Base-by-base conservation (phyloP, 1,284 basidiomycete genomes). In the Ceratobasidium sp. region DNA sequence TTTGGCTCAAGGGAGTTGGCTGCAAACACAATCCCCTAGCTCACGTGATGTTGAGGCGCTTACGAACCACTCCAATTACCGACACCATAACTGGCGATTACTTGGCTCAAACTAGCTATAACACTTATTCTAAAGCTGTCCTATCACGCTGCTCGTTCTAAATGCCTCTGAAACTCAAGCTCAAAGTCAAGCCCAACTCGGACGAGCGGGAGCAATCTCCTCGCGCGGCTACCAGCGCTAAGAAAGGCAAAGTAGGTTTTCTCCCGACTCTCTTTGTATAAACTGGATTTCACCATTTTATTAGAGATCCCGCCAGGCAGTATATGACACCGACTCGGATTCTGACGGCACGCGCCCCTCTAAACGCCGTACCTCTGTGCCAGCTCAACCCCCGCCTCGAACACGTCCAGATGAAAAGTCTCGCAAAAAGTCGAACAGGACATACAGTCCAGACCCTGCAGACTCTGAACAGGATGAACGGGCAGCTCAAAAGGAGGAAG, bases 31-130 rank as follows among this genome's bases (percentile, higher is more conserved):
- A n/a, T n/a, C n/a, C n/a, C n/a, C 16, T 2, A 16, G n/a, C 16
- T 69, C 64, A 69, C 64, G 64, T 69, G 64, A 43, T 57, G 47
- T 52, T 49, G 14, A n/a, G 21, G 63, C 49, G 46, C 46, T 38
- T 35, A 18, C 38, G 5, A 43, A 16, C 32, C 41, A 38, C 38
- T 35, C 8, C 38, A 4, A 8, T 23, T 23, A 44, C 9, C 43
- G 43, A 16, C 58, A 62, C 23, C 14, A 30, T 41, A n/a, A n/a
- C n/a, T n/a, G n/a, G n/a, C n/a, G n/a, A n/a, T n/a, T n/a, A n/a
- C n/a, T n/a, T n/a, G n/a, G n/a, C n/a, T n/a, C n/a, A n/a, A n/a
- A n/a, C n/a, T n/a, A n/a, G n/a, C n/a, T n/a, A n/a, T n/a, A n/a
- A n/a, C 32, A 8, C n/a, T 41, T 16, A 41, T 62, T 21, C n/a